phyloP scores from a whole-genome alignment of 2,329 filamentous ascomycete genomes.

The Blastomyces parvus region DNA sequence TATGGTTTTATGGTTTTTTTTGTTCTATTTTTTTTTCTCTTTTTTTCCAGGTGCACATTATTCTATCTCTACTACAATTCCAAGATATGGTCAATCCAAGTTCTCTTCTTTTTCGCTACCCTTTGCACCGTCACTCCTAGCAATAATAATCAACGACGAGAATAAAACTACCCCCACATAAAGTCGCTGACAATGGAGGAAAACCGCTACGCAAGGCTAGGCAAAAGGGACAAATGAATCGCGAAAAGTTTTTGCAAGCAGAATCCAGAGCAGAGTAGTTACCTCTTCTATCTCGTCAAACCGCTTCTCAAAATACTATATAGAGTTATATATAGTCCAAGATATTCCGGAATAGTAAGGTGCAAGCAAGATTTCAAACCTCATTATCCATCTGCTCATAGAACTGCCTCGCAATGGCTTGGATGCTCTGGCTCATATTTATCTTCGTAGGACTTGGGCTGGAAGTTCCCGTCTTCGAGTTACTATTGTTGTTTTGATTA shows the following conservation, averaged over 20 bases:
- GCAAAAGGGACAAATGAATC: background rate
- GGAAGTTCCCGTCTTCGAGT: background rate
- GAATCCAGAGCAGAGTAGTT: background rate
- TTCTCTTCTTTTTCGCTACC: background rate
- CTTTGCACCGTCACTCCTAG: background rate
- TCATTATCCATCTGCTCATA: conserved; percentile 5
- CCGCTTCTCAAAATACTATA: background rate
- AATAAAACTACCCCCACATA: background rate
- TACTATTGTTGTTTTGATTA: background rate
- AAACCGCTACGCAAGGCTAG: background rate
- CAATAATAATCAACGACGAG: background rate
- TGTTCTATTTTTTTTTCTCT: background rate
- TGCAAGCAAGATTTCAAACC: background rate
- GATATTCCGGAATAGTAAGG: background rate
- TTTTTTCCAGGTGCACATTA: background rate
- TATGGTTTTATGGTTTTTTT: background rate
- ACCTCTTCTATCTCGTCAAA: background rate
- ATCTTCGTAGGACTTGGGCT: background rate
- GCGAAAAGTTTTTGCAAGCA: background rate
- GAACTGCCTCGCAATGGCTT: conserved; percentile 5
- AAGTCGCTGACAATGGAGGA: background rate
- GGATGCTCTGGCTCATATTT: background rate
- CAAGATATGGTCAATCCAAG: background rate
- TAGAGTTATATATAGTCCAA: background rate
- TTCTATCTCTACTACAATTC: background rate